A percentile compares a stretch with the other conserved stretches of the same genome.
Conservation (phyloP, 1,139 yeast genomes). For the Magnusiomyces tetraspermus region DNA sequence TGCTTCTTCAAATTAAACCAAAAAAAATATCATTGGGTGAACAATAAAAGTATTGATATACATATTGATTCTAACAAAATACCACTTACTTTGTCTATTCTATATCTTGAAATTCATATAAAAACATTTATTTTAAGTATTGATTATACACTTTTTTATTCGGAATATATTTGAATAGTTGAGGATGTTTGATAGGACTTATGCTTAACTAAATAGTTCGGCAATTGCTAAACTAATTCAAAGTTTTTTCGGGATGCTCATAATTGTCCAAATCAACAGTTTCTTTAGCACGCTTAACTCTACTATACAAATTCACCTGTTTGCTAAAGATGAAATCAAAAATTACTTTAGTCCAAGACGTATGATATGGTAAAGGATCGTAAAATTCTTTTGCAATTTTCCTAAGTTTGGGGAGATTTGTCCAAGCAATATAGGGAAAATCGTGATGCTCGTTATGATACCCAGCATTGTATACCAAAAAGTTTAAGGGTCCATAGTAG, state of each 20-base stretch:
- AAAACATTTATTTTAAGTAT: too few relatives aligned
- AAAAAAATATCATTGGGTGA: too few relatives aligned
- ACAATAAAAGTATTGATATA: too few relatives aligned
- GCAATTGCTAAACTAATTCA: too few relatives aligned
- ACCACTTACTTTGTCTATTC: too few relatives aligned
- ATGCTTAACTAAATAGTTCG: too few relatives aligned
- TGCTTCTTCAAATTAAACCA: too few relatives aligned
- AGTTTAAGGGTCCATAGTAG: slow-evolving; percentile 72
- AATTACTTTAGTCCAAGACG: slow-evolving; percentile 71
- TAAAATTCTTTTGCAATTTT: slow-evolving; percentile 71
- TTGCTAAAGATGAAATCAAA: slow-evolving; percentile 62
- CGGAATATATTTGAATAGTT: too few relatives aligned
- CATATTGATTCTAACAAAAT: too few relatives aligned
- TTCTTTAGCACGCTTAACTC: slow-evolving; percentile 52
- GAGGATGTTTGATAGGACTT: too few relatives aligned
- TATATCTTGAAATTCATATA: too few relatives aligned
- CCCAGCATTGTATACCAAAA: slow-evolving; percentile 85
- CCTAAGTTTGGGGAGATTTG: slow-evolving; percentile 58
- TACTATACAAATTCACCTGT: slow-evolving; percentile 62
- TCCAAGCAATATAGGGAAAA: slow-evolving; percentile 90
- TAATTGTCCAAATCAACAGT: slow-evolving; percentile 16
- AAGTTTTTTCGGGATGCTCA: slow-evolving; percentile 15
- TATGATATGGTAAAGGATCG: slow-evolving; percentile 66
- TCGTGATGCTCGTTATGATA: slow-evolving; percentile 93
- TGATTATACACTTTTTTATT: too few relatives aligned